A percentile compares a stretch with the other conserved stretches of the same genome.
phyloP scores from a whole-genome alignment of 2,329 filamentous ascomycete species.

The Aspergillus hortae region DNA sequence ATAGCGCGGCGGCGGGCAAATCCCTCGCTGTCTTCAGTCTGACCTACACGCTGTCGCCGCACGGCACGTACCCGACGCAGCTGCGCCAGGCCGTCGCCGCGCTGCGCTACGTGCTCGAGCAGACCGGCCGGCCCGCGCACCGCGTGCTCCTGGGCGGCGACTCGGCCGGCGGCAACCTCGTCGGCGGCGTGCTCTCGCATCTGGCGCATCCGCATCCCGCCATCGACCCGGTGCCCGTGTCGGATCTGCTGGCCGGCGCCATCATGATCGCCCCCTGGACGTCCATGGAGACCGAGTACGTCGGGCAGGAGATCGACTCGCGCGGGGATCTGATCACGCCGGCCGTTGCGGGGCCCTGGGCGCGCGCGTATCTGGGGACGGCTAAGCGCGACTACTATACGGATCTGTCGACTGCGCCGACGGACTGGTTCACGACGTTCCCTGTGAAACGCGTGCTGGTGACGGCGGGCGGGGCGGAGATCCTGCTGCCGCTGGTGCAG shows the following conservation, averaged over 20 bases:
- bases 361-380: constrained; percentile 45
- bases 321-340: constrained; percentile 51
- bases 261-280: constrained; percentile 59
- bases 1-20: constrained; percentile 42
- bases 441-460: constrained; percentile 50
- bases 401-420: constrained; percentile 48
- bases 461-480: constrained; percentile 54
- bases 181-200: constrained; percentile 37
- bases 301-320: constrained; percentile 44
- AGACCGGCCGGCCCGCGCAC: constrained; percentile 29
- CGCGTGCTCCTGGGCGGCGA: constrained; percentile 43
- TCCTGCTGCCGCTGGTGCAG: constrained; percentile 55
- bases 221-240: constrained; percentile 42
- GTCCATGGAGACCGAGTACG: constrained; percentile 46
- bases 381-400: constrained; percentile 49
- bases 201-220: constrained; percentile 54
- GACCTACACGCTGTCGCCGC: constrained; percentile 56
- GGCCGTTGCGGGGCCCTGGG: constrained; percentile 44
- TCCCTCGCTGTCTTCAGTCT: constrained; percentile 51
- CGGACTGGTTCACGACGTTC: constrained; percentile 53
- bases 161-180: constrained; percentile 44
- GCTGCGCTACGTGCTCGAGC: constrained; percentile 36
- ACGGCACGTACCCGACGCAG: constrained; percentile 43
- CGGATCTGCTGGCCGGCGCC: constrained; percentile 46
- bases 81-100: constrained; percentile 40